phyloP scores from a whole-genome alignment of 73 alveolate genomes.

The Paramecium biaurelia region DNA sequence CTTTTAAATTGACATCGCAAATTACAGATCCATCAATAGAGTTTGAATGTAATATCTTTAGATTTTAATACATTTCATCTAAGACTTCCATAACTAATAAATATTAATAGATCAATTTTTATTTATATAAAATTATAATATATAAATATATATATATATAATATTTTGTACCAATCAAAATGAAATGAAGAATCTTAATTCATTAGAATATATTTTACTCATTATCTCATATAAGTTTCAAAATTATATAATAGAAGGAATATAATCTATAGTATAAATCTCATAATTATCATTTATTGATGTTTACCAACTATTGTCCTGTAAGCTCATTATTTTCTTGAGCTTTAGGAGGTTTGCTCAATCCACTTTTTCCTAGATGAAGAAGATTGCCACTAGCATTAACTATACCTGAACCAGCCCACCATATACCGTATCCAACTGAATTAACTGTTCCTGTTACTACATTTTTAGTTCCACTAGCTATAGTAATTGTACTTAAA shows the following conservation, averaged over 20 bases:
- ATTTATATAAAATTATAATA: not conserved
- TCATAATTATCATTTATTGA: not conserved
- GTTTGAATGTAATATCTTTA: not conserved
- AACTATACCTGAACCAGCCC: not conserved
- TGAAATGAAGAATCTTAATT: not conserved
- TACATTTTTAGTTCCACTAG: constrained; percentile 32
- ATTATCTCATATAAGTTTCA: not conserved
- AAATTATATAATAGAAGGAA: not conserved
- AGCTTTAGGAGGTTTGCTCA: not conserved
- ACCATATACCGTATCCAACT: not conserved
- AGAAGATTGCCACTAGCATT: not conserved
- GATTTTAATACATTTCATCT: not conserved
- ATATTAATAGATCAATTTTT: not conserved
- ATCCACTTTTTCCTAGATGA: not conserved
- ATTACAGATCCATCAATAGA: not conserved
- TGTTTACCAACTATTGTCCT: not conserved
- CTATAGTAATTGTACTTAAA: not conserved
- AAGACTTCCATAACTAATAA: not conserved
- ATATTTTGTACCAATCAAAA: not conserved
- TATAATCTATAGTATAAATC: not conserved
- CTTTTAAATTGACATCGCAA: not conserved
- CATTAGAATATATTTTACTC: not conserved
- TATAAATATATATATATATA: not conserved
- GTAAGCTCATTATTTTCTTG: not conserved
- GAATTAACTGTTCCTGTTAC: constrained; percentile 15